Evolutionary conservation across 1,284 basidiomycete genomes (phyloP).

Genomic region (Entoloma clypeatum): DNA sequence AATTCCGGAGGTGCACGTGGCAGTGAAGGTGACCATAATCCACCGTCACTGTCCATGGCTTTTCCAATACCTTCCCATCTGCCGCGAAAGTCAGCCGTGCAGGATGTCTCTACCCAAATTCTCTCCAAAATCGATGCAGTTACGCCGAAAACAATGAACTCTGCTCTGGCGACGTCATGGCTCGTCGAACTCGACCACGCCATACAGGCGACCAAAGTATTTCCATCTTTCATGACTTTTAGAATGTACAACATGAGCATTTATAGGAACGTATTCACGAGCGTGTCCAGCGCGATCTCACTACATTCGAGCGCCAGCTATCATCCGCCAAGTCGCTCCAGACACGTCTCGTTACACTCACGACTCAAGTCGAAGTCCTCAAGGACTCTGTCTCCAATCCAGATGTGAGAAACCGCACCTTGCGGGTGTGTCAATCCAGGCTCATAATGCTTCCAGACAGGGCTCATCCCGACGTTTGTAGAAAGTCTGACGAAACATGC

Average conservation of each 20-base stretch:
- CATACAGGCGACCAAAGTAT: conserved; percentile 65
- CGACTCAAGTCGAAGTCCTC: conserved; percentile 50
- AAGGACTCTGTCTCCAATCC: conserved; percentile 48
- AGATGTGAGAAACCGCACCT: conserved; percentile 40
- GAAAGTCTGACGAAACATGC: conserved; percentile 52
- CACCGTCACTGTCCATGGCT: conserved; percentile 45
- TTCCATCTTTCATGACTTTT: conserved; percentile 8
- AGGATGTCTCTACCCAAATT: conserved; percentile 65
- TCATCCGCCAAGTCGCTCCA: conserved; percentile 60
- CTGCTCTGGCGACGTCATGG: conserved; percentile 63
- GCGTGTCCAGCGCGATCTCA: conserved; percentile 59
- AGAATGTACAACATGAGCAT: conserved; percentile 3
- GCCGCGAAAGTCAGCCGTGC: conserved; percentile 48
- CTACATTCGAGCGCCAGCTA: conserved; percentile 61
- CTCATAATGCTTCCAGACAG: conserved; percentile 45
- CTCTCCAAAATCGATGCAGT: conserved; percentile 65
- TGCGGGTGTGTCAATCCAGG: neutral
- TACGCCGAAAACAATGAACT: conserved; percentile 51
- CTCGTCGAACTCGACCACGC: conserved; percentile 64
- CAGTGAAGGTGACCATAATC: neutral
- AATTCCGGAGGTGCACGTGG: too few species aligned
- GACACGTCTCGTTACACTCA: conserved; percentile 50
- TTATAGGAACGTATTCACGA: conserved; percentile 60
- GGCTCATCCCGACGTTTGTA: conserved; percentile 57
- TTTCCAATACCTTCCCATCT: conserved; percentile 69